Percentiles rank a stretch among this genome's conserved stretches.
These are phyloP conservation scores for Lentinula sp. DNA, from an alignment of 768 basidiomycete genomes.

Conservation along the genomic window DNA sequence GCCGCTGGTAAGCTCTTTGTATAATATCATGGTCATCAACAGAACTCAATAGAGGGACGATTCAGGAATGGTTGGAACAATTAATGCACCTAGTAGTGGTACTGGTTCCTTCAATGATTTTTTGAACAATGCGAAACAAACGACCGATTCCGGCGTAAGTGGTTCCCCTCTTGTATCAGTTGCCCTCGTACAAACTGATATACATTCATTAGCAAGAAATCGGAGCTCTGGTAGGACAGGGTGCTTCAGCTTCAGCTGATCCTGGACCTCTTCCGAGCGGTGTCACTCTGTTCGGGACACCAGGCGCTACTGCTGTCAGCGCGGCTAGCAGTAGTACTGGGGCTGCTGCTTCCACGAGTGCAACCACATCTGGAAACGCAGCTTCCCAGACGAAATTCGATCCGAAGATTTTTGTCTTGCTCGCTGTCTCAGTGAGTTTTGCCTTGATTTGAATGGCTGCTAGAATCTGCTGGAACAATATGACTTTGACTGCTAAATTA, in stretches of 20 bases:
- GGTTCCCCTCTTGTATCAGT: not conserved
- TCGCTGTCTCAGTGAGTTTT: conserved; percentile 1
- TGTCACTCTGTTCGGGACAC: conserved; percentile 19
- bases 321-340: not conserved
- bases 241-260: conserved; percentile 40
- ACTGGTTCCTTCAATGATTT: conserved; percentile 33
- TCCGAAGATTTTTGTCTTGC: not conserved
- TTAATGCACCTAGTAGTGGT: conserved; percentile 44
- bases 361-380: not conserved
- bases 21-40: not conserved
- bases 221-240: conserved; percentile 35
- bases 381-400: not conserved
- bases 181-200: not conserved
- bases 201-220: conserved; percentile 28
- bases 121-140: conserved; percentile 23
- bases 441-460: not conserved
- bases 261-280: conserved; percentile 34
- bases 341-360: not conserved
- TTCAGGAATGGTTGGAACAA: conserved; percentile 42
- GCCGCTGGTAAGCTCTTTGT: not conserved
- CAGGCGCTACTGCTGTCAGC: conserved; percentile 9
- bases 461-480: not conserved
- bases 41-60: not conserved
- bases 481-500: not conserved
- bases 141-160: conserved; percentile 27